These are phyloP conservation scores for Kwoniella dejecticola DNA, from an alignment of 768 basidiomycete species.

Conservation along the genomic window DNA sequence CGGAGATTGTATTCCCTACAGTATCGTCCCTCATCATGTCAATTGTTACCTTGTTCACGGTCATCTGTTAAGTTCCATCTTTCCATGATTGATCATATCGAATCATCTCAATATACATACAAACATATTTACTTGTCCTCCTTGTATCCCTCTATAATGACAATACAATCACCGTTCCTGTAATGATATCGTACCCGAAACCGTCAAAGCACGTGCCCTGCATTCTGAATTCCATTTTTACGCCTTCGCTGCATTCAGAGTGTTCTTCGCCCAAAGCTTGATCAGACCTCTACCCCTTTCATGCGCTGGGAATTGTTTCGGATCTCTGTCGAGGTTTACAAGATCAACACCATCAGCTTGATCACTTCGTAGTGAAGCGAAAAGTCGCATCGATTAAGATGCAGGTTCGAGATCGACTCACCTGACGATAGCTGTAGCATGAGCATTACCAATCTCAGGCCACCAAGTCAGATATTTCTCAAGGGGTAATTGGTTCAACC, in stretches of 20 bases:
- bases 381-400: no score
- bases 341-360: no score
- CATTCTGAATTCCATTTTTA: neutral
- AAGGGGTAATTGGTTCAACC: constrained; percentile 36
- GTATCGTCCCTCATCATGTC: no score
- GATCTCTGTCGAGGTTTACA: no score
- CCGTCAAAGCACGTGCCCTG: neutral
- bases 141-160: neutral
- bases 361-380: no score
- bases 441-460: constrained; percentile 43
- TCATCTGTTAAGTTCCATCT: no score
- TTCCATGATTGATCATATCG: no score
- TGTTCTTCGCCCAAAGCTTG: constrained; percentile 35
- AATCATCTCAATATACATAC: neutral
- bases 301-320: constrained; percentile 36
- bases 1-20: no score
- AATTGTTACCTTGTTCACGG: neutral
- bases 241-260: neutral
- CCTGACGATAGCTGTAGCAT: constrained; percentile 46
- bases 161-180: no score
- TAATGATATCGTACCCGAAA: neutral
- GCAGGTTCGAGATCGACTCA: no score
- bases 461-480: constrained; percentile 44
- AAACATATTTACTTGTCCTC: neutral
- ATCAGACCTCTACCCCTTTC: constrained; percentile 39